Base-by-base conservation (phyloP, 345 rosid species). In the Erodium maritimum region DNA sequence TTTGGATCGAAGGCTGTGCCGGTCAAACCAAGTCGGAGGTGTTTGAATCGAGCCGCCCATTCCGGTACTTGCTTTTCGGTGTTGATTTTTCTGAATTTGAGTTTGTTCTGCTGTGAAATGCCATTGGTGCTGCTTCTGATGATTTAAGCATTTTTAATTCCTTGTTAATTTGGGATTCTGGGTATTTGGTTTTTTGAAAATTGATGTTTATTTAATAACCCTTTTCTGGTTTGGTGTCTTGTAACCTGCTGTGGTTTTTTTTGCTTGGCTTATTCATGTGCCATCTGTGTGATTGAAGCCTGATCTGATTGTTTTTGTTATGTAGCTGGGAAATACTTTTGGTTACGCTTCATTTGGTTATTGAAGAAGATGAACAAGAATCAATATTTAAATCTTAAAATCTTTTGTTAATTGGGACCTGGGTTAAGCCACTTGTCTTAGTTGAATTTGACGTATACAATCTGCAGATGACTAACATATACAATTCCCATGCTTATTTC, bases 1-100 rank as follows among this genome's bases (percentile, higher is more conserved):
- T 85, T 82, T 60, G 79, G 82, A 71, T 79, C 79, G 56, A 74
- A 65, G 53, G 64, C 0, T 33, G 61, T 60, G 33, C 33, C 73
- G 45, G 18, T 73, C 46, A 71, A 77, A 69, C 82, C 77, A 21
- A 73, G 71, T 57, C 80, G 73, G 65, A 65, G 65, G 64, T 64
- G 81, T 62, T 17, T 71, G 21, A 66, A 73, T 74, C 86, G 75
- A 46, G 65, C 75, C 17, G 2, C 61, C 57, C 21, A 22, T 56
- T 79, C 86, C 2, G 84, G 86, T 84, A 69, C 17, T 5, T 22
- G 24, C 21, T 24, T 17, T 9, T 52, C 12, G n/a, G 55, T 55
- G 21, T 19, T 58, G 42, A 21, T n/a, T 2, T n/a, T 65, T 14
- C 37, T 21, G 10, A 0, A 6, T 11, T 61, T 20, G 5, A 5